Evolutionary conservation across 768 basidiomycete species (phyloP).

Genomic region (Saitozyma sp.): DNA sequence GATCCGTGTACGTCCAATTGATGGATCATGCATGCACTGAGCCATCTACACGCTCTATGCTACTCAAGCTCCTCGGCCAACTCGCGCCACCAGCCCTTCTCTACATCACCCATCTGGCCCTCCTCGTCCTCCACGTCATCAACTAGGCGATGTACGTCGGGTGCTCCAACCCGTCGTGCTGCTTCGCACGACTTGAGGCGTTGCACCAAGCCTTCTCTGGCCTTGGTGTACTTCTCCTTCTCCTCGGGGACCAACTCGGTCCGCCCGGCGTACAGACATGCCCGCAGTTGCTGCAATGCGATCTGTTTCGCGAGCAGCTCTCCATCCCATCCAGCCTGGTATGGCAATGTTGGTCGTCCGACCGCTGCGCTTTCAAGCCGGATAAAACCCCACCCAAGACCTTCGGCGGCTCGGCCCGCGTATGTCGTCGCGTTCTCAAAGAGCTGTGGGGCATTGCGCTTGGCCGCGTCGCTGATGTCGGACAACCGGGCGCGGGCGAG

Average conservation of each 20-base stretch:
- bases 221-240: slow-evolving; percentile 15
- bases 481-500: slow-evolving; percentile 30
- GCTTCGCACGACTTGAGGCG: slow-evolving; percentile 9
- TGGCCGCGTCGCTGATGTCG: slow-evolving; percentile 34
- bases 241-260: slow-evolving; percentile 25
- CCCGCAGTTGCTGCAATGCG: slow-evolving; percentile 30
- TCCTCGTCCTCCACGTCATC: slow-evolving; percentile 44
- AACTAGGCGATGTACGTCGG: slow-evolving; percentile 36
- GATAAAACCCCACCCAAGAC: slow-evolving; percentile 23
- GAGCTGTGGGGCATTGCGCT: slow-evolving; percentile 33
- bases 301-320: slow-evolving; percentile 34
- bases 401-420: slow-evolving; percentile 30
- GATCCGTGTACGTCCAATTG: no score
- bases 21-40: no score
- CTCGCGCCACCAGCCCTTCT: slow-evolving; percentile 37
- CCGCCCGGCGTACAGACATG: slow-evolving; percentile 20
- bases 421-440: slow-evolving; percentile 47
- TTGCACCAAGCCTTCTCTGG: slow-evolving; percentile 4
- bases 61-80: background rate
- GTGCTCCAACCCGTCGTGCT: slow-evolving; percentile 14
- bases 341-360: slow-evolving; percentile 22
- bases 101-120: slow-evolving; percentile 22
- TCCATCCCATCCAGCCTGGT: slow-evolving; percentile 44
- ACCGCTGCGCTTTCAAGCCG: slow-evolving; percentile 10
- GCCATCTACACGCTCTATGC: background rate